Conservation (phyloP, 805 yeast genomes). For the Dipodascopsis uninucleata region DNA sequence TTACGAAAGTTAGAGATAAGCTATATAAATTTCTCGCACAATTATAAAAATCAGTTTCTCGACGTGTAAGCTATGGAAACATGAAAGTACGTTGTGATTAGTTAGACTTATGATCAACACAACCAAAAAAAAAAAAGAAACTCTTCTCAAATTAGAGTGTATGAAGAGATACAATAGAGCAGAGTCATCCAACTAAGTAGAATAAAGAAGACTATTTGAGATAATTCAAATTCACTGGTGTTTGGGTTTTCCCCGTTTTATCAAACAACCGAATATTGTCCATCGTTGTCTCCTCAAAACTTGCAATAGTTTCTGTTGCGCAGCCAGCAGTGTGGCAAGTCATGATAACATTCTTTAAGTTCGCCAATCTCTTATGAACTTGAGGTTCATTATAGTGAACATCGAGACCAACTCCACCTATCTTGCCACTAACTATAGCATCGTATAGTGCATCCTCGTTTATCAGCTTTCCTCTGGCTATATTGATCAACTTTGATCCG, state of each 20-base stretch:
- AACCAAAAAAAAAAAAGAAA: no score
- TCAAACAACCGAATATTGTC: conserved; percentile 1
- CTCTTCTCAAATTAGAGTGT: no score
- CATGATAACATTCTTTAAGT: conserved; percentile 3
- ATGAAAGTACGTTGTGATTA: no score
- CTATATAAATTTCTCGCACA: no score
- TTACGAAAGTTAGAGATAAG: no score
- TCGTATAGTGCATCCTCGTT: not conserved
- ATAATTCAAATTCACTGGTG: conserved; percentile 1
- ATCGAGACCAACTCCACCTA: conserved; percentile 3
- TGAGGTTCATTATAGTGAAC: conserved; percentile 8
- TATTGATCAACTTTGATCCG: conserved; percentile 18
- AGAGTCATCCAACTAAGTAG: no score
- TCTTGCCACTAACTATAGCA: not conserved
- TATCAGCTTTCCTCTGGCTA: conserved; percentile 1
- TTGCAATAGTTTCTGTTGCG: not conserved
- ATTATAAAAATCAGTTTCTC: no score
- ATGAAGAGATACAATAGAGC: no score
- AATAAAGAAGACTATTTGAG: no score
- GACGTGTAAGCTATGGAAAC: no score
- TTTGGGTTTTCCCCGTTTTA: not conserved
- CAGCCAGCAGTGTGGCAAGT: conserved; percentile 9
- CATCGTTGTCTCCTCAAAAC: conserved; percentile 10
- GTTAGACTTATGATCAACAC: no score
- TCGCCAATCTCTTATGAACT: conserved; percentile 2